Conservation (phyloP, 2,329 filamentous ascomycete genomes). For the Aureobasidium namibiae region DNA sequence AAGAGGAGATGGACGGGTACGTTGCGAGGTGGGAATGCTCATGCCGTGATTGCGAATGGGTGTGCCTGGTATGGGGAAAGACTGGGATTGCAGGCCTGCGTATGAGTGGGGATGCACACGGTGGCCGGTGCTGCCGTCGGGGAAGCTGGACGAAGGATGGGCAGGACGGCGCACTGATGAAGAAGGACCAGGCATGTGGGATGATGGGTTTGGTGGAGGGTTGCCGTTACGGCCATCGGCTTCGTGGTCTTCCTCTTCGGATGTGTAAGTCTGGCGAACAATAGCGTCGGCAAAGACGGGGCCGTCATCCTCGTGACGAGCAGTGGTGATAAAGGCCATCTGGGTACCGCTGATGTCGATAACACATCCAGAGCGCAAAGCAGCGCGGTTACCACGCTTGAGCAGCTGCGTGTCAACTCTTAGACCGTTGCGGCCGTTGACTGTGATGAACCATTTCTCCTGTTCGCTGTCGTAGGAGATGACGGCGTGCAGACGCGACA, state of each 20-base stretch:
- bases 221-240: constrained; percentile 18
- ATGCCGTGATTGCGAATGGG: constrained; percentile 24
- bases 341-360: constrained; percentile 88
- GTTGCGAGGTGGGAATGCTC: constrained; percentile 16
- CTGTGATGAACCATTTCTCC: constrained; percentile 69
- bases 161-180: constrained; percentile 12
- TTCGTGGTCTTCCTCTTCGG: constrained; percentile 32
- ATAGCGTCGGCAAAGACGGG: constrained; percentile 46
- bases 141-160: constrained; percentile 15
- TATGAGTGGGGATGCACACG: constrained; percentile 30
- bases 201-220: constrained; percentile 11
- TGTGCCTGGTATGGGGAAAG: constrained; percentile 28
- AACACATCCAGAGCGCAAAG: constrained; percentile 77
- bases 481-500: constrained; percentile 42
- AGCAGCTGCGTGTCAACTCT: constrained; percentile 69
- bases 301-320: constrained; percentile 62
- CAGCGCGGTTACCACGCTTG: constrained; percentile 56
- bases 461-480: constrained; percentile 38
- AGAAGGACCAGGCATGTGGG: constrained; percentile 8
- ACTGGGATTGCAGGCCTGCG: constrained; percentile 24
- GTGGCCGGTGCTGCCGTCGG: constrained; percentile 17
- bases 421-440: constrained; percentile 87
- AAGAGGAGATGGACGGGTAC: constrained; percentile 39
- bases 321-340: constrained; percentile 98
- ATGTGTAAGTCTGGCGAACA: constrained; percentile 31